A percentile compares a stretch with the other conserved stretches of the same genome.
Conservation (phyloP, 1,284 basidiomycete species). For the Coriolopsis trogii region DNA sequence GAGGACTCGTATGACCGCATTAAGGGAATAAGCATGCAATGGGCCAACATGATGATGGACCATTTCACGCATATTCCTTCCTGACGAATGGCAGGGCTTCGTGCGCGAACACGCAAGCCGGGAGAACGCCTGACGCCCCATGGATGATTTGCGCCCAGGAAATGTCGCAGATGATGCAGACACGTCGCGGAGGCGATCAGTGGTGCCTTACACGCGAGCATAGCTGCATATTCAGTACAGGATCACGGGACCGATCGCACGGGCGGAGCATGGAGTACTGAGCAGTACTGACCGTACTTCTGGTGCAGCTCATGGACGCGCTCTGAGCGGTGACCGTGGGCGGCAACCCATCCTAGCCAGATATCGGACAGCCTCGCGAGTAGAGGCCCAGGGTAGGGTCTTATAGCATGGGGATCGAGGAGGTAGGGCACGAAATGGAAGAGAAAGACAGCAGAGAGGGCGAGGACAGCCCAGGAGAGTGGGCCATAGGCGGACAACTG, state of each 20-base stretch:
- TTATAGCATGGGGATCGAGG: constrained; percentile 59
- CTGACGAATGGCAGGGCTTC: no score
- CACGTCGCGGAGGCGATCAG: no score
- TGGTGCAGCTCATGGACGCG: constrained; percentile 77
- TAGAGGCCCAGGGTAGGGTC: constrained; percentile 73
- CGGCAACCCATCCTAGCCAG: constrained; percentile 74
- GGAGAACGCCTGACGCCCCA: no score
- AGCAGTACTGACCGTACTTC: constrained; percentile 62
- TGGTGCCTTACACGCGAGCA: not conserved
- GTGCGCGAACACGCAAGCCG: no score
- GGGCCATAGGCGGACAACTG: constrained; percentile 16
- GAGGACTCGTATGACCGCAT: no score
- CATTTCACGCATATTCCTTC: no score
- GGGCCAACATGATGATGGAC: no score
- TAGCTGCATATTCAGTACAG: no score
- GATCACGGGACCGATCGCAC: constrained; percentile 13
- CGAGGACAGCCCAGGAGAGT: constrained; percentile 22
- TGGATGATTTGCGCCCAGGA: no score
- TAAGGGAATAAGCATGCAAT: no score
- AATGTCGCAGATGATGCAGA: no score
- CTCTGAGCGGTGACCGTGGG: constrained; percentile 76
- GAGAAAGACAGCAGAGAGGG: constrained; percentile 41
- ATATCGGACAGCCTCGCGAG: constrained; percentile 76
- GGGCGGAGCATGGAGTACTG: constrained; percentile 13
- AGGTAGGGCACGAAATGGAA: constrained; percentile 62